Base-by-base conservation (phyloP, 805 yeast genomes). In the Ogataea nitratoaversa region DNA sequence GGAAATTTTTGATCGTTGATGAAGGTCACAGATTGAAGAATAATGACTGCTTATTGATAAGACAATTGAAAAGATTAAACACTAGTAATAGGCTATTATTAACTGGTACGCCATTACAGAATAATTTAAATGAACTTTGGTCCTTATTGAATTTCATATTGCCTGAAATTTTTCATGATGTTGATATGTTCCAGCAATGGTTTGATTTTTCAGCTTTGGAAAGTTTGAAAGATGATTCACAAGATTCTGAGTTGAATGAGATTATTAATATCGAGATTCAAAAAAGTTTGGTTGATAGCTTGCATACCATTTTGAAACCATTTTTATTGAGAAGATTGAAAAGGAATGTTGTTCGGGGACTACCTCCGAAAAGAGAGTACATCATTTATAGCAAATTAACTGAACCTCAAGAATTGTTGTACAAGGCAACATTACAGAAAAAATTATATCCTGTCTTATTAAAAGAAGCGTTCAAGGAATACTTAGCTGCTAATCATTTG, bases 41-140 rank as follows among this genome's bases (percentile, higher is more conserved):
- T 58, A 73, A 81, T 47, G 79, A 90, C 51, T 86, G 95, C 60
- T 67, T 79, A 49, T 68, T 91, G 44, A 82, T 91, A 37, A 72
- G 72, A 39, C 80, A 80, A 44, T 70, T 91, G 49, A 90, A 87
- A 53, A 72, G 71, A 47, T 70, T 87, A 29, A 67, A 74, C 13
- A 80, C 84, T 1, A 69, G 78, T 1, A 91, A 91, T 56, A 68
- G 96, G 46, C 66, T 91, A 34, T 66, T 91, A 20, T 65, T 91
- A 12, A 91, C 99, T 0, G 99, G 99, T n/a, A 91, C 99, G 0
- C 98, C 99, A 0, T 67, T 91, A 38, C 99, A 91, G 60, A 91
- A 91, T 59, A 91, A 90, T 54, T 66, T 91, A 42, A 76, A 83
- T 38, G 98, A 93, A 62, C 65, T 93, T 29, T 91, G 98, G 98